These are phyloP conservation scores for Eucalyptus viminalis DNA, from an alignment of 345 rosid species.

Conservation along the genomic window DNA sequence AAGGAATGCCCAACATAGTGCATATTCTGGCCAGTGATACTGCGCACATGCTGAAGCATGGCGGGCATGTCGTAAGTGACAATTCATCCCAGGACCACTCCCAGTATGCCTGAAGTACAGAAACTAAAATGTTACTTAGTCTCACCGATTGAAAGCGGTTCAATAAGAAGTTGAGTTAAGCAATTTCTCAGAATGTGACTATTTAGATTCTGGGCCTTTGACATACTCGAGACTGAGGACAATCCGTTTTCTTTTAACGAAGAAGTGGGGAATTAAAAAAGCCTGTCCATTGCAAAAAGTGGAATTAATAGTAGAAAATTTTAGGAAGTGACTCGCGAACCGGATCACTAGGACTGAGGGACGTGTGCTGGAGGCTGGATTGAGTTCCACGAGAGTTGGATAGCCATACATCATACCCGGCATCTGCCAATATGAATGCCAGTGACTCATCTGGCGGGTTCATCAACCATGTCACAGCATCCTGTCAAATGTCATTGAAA, in stretches of 20 bases:
- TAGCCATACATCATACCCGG: constrained; percentile 34
- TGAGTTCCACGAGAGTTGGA: constrained; percentile 26
- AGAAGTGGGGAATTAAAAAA: background rate
- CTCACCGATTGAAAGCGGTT: background rate
- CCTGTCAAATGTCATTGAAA: constrained; percentile 1
- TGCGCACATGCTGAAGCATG: background rate
- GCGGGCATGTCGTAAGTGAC: constrained; percentile 12
- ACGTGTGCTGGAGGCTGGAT: constrained; percentile 16
- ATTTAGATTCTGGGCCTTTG: background rate
- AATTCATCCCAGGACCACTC: constrained; percentile 34
- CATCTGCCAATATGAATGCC: constrained; percentile 23
- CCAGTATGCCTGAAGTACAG: constrained; percentile 15
- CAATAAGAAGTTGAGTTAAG: background rate
- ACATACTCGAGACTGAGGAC: background rate
- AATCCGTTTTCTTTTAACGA: background rate
- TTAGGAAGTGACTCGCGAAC: background rate
- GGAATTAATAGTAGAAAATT: background rate
- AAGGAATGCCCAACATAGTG: constrained; percentile 27
- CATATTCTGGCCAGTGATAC: constrained; percentile 15
- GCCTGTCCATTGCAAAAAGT: background rate
- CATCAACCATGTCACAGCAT: constrained; percentile 22
- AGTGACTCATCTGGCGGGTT: constrained; percentile 12
- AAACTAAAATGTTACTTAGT: background rate
- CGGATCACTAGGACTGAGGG: constrained; percentile 9
- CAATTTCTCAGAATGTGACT: background rate